Evolutionary conservation across 2,329 filamentous ascomycete genomes (phyloP), one percentile per base, ranked within the genome.

Genomic region (Colletotrichum ledebouriae): DNA sequence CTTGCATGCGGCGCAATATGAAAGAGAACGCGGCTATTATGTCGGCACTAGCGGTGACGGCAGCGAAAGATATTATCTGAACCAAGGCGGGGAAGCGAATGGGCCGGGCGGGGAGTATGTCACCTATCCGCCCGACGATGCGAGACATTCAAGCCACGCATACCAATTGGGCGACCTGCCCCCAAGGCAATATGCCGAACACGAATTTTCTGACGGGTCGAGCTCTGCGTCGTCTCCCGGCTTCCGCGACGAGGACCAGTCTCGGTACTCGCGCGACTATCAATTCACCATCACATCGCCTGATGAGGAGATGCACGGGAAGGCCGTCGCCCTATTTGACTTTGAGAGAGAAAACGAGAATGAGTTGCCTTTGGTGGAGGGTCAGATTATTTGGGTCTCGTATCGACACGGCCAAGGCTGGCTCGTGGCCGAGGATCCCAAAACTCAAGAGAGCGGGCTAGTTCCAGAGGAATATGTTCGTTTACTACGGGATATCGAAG

Each of bases 381-480:
- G 96, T 6, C 96, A 99, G 76, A 93, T 98, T 65, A 97, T 99
- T 64, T 92, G 96, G 84, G 94, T 99, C 25, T 97, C 94, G 15
- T 99, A 98, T 78, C 88, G 96, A 49, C 94, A 98, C 76, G 95
- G 95, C 15, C 94, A 98, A 80, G 96, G 96, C 63, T 99, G 96
- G 96, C 86, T 99, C 59, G 96, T 99, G 25, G 96, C 96, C 4
- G 93, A 98, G 81, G 96, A 99, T 75, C 94, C 95, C 12, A 94
- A 94, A 78, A 98, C 94, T 1, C 94, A 89, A 72, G 96, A 99
- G 81, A 97, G 94, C 75, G 96, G 96, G 1, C 85, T 99, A 41
- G 96, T 99, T 2, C 96, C 96, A 0, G 96, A 99, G 79, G 94
- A 97, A 79, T 99, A 98, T 76, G 96, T 99, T 47, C 90, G 96